Evolutionary conservation across 495 filamentous ascomycete species (phyloP), one percentile per base, ranked within the genome.

Genomic region (Pyrenopolyporus hunteri): DNA sequence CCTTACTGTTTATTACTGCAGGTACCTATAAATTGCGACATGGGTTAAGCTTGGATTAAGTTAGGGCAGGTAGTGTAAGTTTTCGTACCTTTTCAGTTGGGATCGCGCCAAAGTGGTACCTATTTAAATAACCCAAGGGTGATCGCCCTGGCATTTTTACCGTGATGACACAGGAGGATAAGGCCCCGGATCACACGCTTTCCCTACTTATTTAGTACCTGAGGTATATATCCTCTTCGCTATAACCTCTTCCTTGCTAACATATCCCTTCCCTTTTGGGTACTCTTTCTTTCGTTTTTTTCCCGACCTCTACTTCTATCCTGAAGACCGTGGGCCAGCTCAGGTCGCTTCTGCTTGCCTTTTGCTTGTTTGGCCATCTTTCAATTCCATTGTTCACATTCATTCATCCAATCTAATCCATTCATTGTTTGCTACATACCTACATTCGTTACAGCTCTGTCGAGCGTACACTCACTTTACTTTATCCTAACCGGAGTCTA

Each of bases 51-150:
- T 39, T 50, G 55, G 25, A 31, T 26, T 17, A 36, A 13, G 9
- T 39, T 50, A 17, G 43, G 50, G 23, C 14, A 44, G 44, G 40
- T 50, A 63, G 19, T 8, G 23, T 45, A 42, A 11, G 37, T 20
- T 42, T 20, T 28, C 42, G 42, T 58, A 44, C 46, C 13, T 6
- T 48, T 16, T 28, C 43, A 29, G 4, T 51, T 45, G 51, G 46
- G 31, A 57, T 62, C 7, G 42, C 33, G 36, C 49, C 49, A 40
- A n/a, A 10, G 16, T 11, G 17, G 36, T 40, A 42, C 37, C 37
- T 17, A 23, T 60, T 65, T 51, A 65, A 60, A 65, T 65, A 65
- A 56, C 17, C 44, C 11, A 52, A 56, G 57, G 42, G 47, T 57
- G 57, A 65, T 65, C 56, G 62, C 62, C 62, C 55, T 57, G 13